Evolutionary conservation across 208 protist genomes (phyloP).

Genomic region (Trypanosoma platydactyli): DNA sequence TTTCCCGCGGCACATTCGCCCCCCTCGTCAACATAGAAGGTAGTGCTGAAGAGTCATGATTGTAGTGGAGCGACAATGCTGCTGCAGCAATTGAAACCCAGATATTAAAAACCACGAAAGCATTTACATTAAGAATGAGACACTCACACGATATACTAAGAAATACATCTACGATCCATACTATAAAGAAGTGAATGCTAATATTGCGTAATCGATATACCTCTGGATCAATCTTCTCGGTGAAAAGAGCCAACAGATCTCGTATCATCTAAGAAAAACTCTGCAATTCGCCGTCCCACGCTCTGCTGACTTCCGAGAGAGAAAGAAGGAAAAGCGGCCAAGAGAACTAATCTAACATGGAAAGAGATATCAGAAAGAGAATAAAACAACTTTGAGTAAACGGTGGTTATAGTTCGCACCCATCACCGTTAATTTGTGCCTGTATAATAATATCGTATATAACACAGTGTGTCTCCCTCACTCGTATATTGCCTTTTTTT

Average conservation of each 20-base stretch:
- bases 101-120: constrained; percentile 41
- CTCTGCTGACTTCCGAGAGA: not conserved
- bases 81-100: constrained; percentile 39
- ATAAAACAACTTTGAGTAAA: not conserved
- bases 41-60: not conserved
- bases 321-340: constrained; percentile 11
- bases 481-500: not conserved
- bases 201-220: constrained; percentile 20
- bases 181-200: constrained; percentile 26
- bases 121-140: constrained; percentile 46
- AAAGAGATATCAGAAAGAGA: constrained; percentile 1
- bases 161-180: constrained; percentile 46
- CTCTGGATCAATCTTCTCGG: constrained; percentile 24
- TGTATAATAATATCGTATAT: too few relatives aligned
- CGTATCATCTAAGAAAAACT: constrained; percentile 36
- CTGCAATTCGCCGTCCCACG: too few relatives aligned
- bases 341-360: too few relatives aligned
- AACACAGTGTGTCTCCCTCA: not conserved
- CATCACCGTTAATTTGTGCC: too few relatives aligned
- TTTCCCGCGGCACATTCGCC: not conserved
- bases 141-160: constrained; percentile 36
- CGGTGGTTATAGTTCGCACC: not conserved
- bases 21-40: not conserved
- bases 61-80: constrained; percentile 32
- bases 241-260: constrained; percentile 27